phyloP scores from a whole-genome alignment of 2,329 filamentous ascomycete species.

The Aspergillus sp. region DNA sequence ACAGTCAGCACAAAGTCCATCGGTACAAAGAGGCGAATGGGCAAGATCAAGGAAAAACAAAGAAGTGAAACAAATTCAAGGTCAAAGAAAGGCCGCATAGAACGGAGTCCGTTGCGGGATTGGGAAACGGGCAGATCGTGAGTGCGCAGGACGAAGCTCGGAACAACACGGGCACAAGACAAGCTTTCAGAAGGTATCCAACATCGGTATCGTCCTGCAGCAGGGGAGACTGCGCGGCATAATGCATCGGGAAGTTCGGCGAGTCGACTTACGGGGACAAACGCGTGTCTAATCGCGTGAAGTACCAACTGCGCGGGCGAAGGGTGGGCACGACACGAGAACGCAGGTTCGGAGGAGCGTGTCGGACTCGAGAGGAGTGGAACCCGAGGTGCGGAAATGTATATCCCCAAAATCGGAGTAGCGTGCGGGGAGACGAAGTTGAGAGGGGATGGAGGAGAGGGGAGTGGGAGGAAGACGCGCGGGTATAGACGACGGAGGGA shows the following conservation, averaged over 20 bases:
- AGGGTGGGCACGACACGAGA: conserved; percentile 11
- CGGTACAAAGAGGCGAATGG: background rate
- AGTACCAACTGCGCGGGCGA: conserved; percentile 10
- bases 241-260: background rate
- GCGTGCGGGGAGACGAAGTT: conserved; percentile 1
- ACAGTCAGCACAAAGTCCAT: conserved; percentile 1
- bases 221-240: background rate
- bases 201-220: background rate
- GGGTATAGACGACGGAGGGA: background rate
- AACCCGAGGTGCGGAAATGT: conserved; percentile 8
- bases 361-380: conserved; percentile 7
- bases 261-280: conserved; percentile 15
- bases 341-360: conserved; percentile 2
- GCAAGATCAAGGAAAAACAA: background rate
- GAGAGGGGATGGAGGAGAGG: conserved; percentile 6
- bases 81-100: background rate
- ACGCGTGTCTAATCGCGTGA: conserved; percentile 26
- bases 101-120: background rate
- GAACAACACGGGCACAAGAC: background rate
- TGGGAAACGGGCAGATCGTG: background rate
- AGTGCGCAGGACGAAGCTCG: background rate
- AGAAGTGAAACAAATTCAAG: background rate
- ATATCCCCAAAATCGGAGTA: conserved; percentile 13
- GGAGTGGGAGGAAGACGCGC: background rate
- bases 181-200: background rate